phyloP scores from a whole-genome alignment of 192 early-diverging fungal genomes.

The Spinellus fusiger region DNA sequence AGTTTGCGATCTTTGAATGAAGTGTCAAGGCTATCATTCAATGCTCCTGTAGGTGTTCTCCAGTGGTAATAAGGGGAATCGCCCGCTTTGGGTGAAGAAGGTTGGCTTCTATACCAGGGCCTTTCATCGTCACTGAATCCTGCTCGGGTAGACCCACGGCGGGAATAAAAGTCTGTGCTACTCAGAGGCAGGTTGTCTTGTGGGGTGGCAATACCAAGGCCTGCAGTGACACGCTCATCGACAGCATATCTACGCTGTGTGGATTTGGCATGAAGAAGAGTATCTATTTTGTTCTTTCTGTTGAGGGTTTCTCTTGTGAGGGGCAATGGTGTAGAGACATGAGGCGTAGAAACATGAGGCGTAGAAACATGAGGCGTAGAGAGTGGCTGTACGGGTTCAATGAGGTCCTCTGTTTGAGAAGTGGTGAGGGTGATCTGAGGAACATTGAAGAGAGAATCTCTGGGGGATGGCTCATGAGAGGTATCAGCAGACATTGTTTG shows the following conservation, averaged over 20 bases:
- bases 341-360: neutral
- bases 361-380: neutral
- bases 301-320: constrained; percentile 21
- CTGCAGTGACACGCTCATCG: constrained; percentile 16
- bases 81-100: neutral
- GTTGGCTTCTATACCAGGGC: neutral
- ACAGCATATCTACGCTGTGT: neutral
- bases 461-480: neutral
- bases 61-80: neutral
- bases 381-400: too few relatives aligned
- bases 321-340: constrained; percentile 16
- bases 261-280: neutral
- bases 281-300: constrained; percentile 26
- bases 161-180: neutral
- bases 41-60: neutral
- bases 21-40: neutral
- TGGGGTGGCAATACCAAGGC: constrained; percentile 12
- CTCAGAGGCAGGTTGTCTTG: neutral
- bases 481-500: neutral
- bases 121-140: neutral
- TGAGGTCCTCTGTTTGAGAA: neutral
- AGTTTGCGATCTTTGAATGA: neutral
- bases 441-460: neutral
- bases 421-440: neutral
- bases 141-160: neutral